Conservation (phyloP, 306 rosid species). For the Vigna radiata region DNA sequence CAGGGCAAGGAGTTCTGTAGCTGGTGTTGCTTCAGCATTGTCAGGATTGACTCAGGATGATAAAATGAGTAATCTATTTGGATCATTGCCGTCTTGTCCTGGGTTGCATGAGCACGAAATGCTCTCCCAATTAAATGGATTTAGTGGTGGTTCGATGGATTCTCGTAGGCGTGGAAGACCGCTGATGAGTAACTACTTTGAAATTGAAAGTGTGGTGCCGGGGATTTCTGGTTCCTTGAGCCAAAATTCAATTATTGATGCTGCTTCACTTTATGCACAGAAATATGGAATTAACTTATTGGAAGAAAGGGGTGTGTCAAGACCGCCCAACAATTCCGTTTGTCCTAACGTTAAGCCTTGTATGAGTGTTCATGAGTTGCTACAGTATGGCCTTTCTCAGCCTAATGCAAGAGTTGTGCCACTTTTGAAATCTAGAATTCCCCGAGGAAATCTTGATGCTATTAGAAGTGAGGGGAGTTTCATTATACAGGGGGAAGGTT, state of each 20-base stretch:
- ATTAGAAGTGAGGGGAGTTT: slow-evolving; percentile 60
- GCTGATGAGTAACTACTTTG: slow-evolving; percentile 37
- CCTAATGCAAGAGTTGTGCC: slow-evolving; percentile 48
- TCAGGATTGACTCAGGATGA: slow-evolving; percentile 39
- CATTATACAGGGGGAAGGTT: slow-evolving; percentile 61
- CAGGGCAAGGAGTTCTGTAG: slow-evolving; percentile 10
- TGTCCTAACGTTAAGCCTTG: slow-evolving; percentile 43
- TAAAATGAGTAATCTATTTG: slow-evolving; percentile 39
- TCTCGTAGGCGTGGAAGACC: slow-evolving; percentile 42
- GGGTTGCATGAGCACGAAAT: not conserved
- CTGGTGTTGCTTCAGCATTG: slow-evolving; percentile 38
- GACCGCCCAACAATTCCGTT: slow-evolving; percentile 34
- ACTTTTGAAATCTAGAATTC: slow-evolving; percentile 43
- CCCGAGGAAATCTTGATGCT: slow-evolving; percentile 46
- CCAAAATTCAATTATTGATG: slow-evolving; percentile 45
- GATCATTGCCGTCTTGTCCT: slow-evolving; percentile 27
- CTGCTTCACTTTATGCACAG: slow-evolving; percentile 18
- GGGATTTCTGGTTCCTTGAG: slow-evolving; percentile 43
- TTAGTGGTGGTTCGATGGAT: slow-evolving; percentile 41
- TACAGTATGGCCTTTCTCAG: slow-evolving; percentile 24
- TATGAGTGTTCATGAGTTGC: slow-evolving; percentile 33
- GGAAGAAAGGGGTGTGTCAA: slow-evolving; percentile 44
- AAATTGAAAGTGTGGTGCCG: slow-evolving; percentile 35
- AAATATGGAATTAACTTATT: slow-evolving; percentile 42
- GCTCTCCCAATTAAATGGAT: slow-evolving; percentile 44